phyloP scores from a whole-genome alignment of 2,329 filamentous ascomycete genomes.

The Malbranchea cinnamomea region DNA sequence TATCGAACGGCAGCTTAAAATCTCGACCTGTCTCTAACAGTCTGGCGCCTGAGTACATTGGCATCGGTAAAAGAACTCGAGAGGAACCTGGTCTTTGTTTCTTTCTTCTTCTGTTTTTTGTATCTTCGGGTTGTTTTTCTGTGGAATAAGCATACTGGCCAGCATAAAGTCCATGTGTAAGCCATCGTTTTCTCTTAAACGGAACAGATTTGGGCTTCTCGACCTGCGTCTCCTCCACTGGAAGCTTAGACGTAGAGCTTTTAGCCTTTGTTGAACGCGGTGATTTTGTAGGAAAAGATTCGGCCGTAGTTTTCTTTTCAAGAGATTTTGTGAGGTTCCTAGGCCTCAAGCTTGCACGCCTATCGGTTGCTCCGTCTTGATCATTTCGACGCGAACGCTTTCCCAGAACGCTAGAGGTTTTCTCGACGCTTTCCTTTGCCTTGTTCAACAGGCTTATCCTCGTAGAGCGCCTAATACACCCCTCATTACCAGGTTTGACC shows the following conservation, averaged over 20 bases:
- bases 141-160: slow-evolving; percentile 50
- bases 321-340: slow-evolving; percentile 17
- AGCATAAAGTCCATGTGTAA: slow-evolving; percentile 70
- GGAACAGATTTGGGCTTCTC: slow-evolving; percentile 12
- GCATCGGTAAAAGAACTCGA: slow-evolving; percentile 47
- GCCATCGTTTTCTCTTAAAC: slow-evolving; percentile 54
- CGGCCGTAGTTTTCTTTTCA: slow-evolving; percentile 13
- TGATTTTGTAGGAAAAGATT: slow-evolving; percentile 4
- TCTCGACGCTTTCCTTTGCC: slow-evolving; percentile 30
- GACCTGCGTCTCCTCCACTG: not conserved
- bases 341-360: slow-evolving; percentile 44
- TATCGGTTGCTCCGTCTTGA: slow-evolving; percentile 35
- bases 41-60: slow-evolving; percentile 63
- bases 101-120: slow-evolving; percentile 18
- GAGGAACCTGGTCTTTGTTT: slow-evolving; percentile 16
- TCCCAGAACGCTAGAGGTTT: slow-evolving; percentile 39
- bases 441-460: slow-evolving; percentile 29
- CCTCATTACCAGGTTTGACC: slow-evolving; percentile 14
- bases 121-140: slow-evolving; percentile 28
- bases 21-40: slow-evolving; percentile 58
- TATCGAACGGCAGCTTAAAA: slow-evolving; percentile 78
- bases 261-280: not conserved
- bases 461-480: slow-evolving; percentile 26
- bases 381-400: slow-evolving; percentile 47
- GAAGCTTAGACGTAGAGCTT: not conserved